Percentiles rank a stretch among this genome's conserved stretches.
phyloP scores from a whole-genome alignment of 2,329 filamentous ascomycete genomes.

The Sclerotinia nivalis region DNA sequence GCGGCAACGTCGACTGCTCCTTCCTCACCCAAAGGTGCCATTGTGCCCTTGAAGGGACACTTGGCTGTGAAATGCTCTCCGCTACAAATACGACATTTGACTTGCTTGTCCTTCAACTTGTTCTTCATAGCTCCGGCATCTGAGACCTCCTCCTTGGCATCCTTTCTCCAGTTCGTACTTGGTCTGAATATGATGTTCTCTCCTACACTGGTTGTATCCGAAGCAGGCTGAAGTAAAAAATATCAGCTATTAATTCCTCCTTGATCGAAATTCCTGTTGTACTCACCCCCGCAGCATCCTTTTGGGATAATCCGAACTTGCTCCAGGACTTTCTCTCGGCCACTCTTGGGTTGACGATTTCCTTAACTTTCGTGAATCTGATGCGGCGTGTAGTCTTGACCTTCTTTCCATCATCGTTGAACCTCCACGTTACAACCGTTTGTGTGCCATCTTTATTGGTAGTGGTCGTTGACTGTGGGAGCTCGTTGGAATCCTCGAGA shows the following conservation, averaged over 20 bases:
- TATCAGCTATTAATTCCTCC: conserved; percentile 1
- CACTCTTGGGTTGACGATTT: conserved; percentile 93
- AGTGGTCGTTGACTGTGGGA: conserved; percentile 85
- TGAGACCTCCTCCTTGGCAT: conserved; percentile 77
- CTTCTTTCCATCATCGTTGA: conserved; percentile 92
- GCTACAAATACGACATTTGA: conserved; percentile 98
- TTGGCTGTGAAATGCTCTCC: conserved; percentile 99
- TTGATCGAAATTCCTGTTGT: not conserved
- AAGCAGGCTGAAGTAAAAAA: conserved; percentile 23
- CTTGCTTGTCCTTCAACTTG: conserved; percentile 97
- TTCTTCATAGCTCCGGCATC: conserved; percentile 75
- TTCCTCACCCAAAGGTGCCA: conserved; percentile 78
- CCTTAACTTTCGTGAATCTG: conserved; percentile 86
- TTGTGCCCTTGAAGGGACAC: conserved; percentile 99
- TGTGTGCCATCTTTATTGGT: conserved; percentile 98
- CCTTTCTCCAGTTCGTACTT: conserved; percentile 89
- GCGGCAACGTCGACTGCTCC: conserved; percentile 55
- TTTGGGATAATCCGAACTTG: conserved; percentile 91
- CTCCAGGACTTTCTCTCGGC: conserved; percentile 90
- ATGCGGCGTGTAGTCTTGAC: conserved; percentile 97
- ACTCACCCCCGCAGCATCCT: conserved; percentile 68
- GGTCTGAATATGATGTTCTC: conserved; percentile 99
- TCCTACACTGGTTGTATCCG: conserved; percentile 42
- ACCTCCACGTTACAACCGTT: conserved; percentile 85
- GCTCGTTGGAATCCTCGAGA: conserved; percentile 64